phyloP scores from a whole-genome alignment of 148 eudicot genomes.

The Oxyria digyna region DNA sequence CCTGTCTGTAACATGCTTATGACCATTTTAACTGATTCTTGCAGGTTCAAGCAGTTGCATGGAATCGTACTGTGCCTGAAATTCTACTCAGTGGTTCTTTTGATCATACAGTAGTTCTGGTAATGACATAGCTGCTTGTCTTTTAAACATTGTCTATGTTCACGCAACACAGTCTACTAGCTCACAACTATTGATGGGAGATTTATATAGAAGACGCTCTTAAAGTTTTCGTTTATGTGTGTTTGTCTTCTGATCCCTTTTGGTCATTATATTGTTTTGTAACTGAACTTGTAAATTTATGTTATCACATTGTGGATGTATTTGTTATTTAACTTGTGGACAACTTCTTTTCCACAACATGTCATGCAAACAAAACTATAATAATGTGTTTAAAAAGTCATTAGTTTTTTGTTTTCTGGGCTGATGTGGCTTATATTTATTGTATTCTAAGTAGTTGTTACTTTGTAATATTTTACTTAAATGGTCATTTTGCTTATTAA shows the following conservation, averaged over 20 bases:
- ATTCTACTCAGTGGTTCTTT: conserved; percentile 91
- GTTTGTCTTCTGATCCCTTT: background rate
- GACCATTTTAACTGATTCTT: conserved; percentile 5
- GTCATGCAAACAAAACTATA: background rate
- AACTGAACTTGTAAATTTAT: background rate
- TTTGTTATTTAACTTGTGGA: background rate
- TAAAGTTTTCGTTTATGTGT: background rate
- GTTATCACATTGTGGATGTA: background rate
- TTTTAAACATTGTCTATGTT: background rate
- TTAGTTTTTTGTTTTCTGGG: background rate
- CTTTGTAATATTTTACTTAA: background rate
- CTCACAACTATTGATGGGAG: background rate
- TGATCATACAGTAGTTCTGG: conserved; percentile 91
- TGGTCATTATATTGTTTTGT: background rate
- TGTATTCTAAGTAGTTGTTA: background rate
- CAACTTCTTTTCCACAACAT: background rate
- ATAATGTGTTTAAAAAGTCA: background rate
- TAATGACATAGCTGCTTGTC: conserved; percentile 17
- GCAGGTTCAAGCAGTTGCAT: conserved; percentile 98
- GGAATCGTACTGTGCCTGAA: conserved; percentile 68
- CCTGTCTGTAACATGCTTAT: background rate
- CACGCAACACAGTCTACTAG: background rate
- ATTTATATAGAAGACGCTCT: background rate
- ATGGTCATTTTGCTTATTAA: conserved; percentile 7
- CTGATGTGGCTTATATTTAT: background rate